These are phyloP conservation scores for Annulohypoxylon stygium DNA, from an alignment of 495 filamentous ascomycete species.

Conservation along the genomic window DNA sequence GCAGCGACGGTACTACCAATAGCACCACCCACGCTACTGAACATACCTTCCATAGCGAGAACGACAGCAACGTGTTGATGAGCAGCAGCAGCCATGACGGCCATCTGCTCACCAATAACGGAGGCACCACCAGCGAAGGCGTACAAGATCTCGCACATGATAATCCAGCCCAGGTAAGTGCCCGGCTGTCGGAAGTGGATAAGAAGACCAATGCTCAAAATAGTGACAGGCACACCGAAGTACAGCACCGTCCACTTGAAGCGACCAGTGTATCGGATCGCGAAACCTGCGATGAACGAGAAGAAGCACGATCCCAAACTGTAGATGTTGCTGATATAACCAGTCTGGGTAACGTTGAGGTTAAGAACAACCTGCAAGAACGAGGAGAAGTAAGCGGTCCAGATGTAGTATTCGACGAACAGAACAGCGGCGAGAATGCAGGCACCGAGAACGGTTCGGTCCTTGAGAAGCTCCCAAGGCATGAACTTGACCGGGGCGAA, in stretches of 20 bases:
- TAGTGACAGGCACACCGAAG: constrained; percentile 71
- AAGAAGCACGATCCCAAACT: constrained; percentile 65
- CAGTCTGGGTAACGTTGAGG: constrained; percentile 63
- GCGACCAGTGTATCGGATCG: constrained; percentile 67
- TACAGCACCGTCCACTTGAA: constrained; percentile 68
- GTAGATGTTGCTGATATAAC: constrained; percentile 65
- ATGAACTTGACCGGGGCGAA: constrained; percentile 69
- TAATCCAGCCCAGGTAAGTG: constrained; percentile 71
- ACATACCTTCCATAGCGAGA: constrained; percentile 72
- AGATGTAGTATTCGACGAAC: constrained; percentile 72
- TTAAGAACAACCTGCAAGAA: constrained; percentile 73
- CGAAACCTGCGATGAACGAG: constrained; percentile 66
- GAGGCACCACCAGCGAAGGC: constrained; percentile 72
- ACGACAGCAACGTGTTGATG: constrained; percentile 77
- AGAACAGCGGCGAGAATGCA: constrained; percentile 64
- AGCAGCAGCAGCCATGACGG: constrained; percentile 72
- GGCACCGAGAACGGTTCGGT: constrained; percentile 71
- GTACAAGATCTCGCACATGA: constrained; percentile 86
- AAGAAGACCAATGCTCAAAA: constrained; percentile 79
- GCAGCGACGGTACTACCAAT: constrained; percentile 72
- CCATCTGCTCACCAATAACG: constrained; percentile 75
- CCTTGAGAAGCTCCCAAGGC: constrained; percentile 67
- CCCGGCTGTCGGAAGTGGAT: constrained; percentile 75
- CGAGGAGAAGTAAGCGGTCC: constrained; percentile 69
- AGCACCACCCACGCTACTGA: constrained; percentile 72